Evolutionary conservation across 352 stramenopile genomes (phyloP).

Genomic region (Pythium rhizo-oryzae): DNA sequence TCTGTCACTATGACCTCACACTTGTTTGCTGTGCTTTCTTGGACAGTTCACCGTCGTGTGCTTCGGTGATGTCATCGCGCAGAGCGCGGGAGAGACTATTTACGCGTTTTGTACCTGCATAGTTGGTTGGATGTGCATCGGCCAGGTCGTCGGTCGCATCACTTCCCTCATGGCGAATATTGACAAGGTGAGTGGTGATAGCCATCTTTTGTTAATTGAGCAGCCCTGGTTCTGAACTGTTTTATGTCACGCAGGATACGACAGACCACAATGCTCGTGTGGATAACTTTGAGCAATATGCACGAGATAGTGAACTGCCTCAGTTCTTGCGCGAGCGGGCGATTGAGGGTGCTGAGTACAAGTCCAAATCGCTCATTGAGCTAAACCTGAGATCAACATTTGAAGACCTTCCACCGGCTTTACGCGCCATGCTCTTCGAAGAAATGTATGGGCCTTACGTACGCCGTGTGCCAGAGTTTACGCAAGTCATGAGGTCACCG

Average conservation of each 20-base stretch:
- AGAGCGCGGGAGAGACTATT: conserved; percentile 55
- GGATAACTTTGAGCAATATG: conserved; percentile 71
- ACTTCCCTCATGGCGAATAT: conserved; percentile 70
- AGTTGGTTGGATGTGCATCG: conserved; percentile 76
- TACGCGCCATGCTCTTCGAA: conserved; percentile 45
- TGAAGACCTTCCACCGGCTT: conserved; percentile 38
- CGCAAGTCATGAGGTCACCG: conserved; percentile 11
- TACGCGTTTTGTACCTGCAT: conserved; percentile 65
- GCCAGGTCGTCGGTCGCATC: conserved; percentile 68
- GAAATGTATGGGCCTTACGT: conserved; percentile 57
- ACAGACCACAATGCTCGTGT: conserved; percentile 51
- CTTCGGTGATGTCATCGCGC: conserved; percentile 66
- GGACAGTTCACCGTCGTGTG: conserved; percentile 77
- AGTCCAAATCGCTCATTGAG: conserved; percentile 55
- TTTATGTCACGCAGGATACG: conserved; percentile 28
- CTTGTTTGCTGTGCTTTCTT: not conserved
- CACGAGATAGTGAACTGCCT: conserved; percentile 47
- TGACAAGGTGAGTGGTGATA: too few relatives aligned
- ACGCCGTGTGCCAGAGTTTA: conserved; percentile 39
- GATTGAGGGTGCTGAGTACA: conserved; percentile 56
- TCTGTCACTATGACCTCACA: conserved; percentile 24
- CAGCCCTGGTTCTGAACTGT: conserved; percentile 8
- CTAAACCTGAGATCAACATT: conserved; percentile 45
- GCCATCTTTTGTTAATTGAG: not conserved
- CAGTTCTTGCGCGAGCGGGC: conserved; percentile 46